Conservation (phyloP, 1,284 basidiomycete species). For the Ustilago vetiveriae region DNA sequence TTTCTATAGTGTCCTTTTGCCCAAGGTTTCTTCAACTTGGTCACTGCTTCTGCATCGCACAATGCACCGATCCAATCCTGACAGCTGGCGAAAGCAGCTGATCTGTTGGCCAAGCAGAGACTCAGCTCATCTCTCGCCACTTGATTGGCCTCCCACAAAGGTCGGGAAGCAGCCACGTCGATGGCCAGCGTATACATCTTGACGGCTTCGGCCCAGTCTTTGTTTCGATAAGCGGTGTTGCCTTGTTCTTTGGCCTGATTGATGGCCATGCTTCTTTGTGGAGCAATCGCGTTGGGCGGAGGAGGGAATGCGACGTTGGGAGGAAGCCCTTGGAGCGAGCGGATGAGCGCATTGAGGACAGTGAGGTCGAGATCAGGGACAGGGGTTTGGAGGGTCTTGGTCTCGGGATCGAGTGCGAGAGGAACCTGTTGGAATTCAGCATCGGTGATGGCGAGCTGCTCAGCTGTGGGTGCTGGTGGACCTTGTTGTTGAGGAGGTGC, state of each 20-base stretch:
- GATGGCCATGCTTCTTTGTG: conserved; percentile 59
- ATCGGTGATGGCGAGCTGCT: conserved; percentile 60
- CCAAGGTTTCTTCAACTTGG: conserved; percentile 85
- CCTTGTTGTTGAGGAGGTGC: conserved; percentile 43
- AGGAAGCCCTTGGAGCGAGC: conserved; percentile 56
- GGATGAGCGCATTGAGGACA: conserved; percentile 65
- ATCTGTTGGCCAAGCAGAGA: conserved; percentile 87
- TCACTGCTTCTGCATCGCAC: conserved; percentile 89
- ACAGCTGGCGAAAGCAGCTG: conserved; percentile 81
- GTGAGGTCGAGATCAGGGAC: conserved; percentile 55
- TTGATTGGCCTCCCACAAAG: conserved; percentile 86
- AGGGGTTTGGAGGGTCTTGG: conserved; percentile 33
- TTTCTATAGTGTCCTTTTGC: conserved; percentile 94
- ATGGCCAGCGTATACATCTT: conserved; percentile 85
- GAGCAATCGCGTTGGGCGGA: conserved; percentile 64
- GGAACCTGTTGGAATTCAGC: conserved; percentile 51
- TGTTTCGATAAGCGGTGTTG: conserved; percentile 58
- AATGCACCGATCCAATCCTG: conserved; percentile 83
- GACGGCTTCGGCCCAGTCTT: conserved; percentile 78
- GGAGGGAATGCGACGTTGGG: conserved; percentile 63
- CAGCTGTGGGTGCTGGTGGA: conserved; percentile 56
- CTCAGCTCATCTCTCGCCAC: conserved; percentile 88
- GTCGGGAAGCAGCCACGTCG: conserved; percentile 81
- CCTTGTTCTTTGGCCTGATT: conserved; percentile 64
- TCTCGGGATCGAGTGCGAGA: conserved; percentile 46